Base-by-base conservation (phyloP, 2,329 filamentous ascomycete genomes). In the Ceratocystis alfenasii region DNA sequence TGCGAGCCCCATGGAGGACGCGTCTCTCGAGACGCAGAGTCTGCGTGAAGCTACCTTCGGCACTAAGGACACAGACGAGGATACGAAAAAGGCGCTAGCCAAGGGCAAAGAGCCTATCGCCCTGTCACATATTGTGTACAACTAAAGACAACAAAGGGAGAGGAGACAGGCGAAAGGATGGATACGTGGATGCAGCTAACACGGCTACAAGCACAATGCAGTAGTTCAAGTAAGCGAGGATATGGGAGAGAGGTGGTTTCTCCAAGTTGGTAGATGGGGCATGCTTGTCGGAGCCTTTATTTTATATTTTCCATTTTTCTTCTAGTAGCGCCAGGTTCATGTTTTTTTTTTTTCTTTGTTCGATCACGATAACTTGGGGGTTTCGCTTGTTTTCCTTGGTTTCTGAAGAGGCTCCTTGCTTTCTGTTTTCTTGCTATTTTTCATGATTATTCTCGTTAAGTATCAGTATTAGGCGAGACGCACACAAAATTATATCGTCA, bases 1-100 rank as follows among this genome's bases (percentile, higher is more conserved):
- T 46, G 81, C 82, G 1, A 87, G 83, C 64, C 80, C 82, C 48
- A 73, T 78, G 65, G 80, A 81, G 69, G 73, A 66, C 4, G 33
- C 25, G 1, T 62, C 45, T 30, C 44, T 41, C 22, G 59, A 55
- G 55, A 22, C 41, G 17, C 44, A 33, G 30, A 48, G 50, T 20
- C 44, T 65, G 2, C 55, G 22, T 4, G 41, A 55, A 12, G 28
- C 28, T 17, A 8, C 12, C 5, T 20, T 22, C 30, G 45, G 45
- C 25, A 28, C 17, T 1, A 48, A 63, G 48, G 48, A 25, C 48
- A 15, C 48, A 30, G 61, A 63, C 30, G 61, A 63, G 61, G 61
- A 33, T 17, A 25, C 28, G 45, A 55, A 53, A 22, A 64, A 10
- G 28, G 28, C 55, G 30, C 17, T n/a, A n/a, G 30, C 55, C 5